These are phyloP conservation scores for Neurospora pannonica DNA, from an alignment of 495 filamentous ascomycete species.

Conservation along the genomic window DNA sequence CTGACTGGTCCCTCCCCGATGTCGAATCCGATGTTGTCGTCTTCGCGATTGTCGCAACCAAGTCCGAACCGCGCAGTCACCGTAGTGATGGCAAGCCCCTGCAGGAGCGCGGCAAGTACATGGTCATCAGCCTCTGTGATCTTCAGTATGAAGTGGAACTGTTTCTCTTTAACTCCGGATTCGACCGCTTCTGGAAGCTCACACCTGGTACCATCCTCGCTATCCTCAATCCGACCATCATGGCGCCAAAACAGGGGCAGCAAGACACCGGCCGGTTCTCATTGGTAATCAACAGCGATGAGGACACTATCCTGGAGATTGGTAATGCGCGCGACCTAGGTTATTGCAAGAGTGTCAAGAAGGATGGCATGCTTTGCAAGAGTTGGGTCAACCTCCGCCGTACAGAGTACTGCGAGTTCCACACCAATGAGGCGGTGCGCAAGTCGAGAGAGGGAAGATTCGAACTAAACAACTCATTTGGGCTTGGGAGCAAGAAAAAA, in stretches of 20 bases:
- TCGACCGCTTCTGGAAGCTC: slow-evolving; percentile 84
- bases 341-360: slow-evolving; percentile 76
- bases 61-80: slow-evolving; percentile 68
- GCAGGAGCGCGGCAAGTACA: slow-evolving; percentile 66
- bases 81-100: slow-evolving; percentile 42
- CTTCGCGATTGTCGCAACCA: slow-evolving; percentile 76
- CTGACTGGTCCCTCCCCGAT: slow-evolving; percentile 76
- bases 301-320: slow-evolving; percentile 84
- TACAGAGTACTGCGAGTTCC: slow-evolving; percentile 89
- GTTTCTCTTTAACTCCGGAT: slow-evolving; percentile 85
- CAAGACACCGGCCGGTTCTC: slow-evolving; percentile 74
- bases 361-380: slow-evolving; percentile 72
- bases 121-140: slow-evolving; percentile 82
- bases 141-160: slow-evolving; percentile 85
- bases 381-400: slow-evolving; percentile 80
- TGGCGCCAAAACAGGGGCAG: slow-evolving; percentile 68
- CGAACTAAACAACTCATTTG: slow-evolving; percentile 63
- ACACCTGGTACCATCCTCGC: slow-evolving; percentile 79
- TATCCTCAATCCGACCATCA: slow-evolving; percentile 84
- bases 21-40: slow-evolving; percentile 80
- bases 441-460: slow-evolving; percentile 62
- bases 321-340: slow-evolving; percentile 78
- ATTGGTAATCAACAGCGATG: slow-evolving; percentile 68
- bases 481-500: slow-evolving; percentile 32
- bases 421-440: slow-evolving; percentile 69